Base-by-base conservation (phyloP, 202 grass and related monocot genomes). In the Alloteropsis angusta region DNA sequence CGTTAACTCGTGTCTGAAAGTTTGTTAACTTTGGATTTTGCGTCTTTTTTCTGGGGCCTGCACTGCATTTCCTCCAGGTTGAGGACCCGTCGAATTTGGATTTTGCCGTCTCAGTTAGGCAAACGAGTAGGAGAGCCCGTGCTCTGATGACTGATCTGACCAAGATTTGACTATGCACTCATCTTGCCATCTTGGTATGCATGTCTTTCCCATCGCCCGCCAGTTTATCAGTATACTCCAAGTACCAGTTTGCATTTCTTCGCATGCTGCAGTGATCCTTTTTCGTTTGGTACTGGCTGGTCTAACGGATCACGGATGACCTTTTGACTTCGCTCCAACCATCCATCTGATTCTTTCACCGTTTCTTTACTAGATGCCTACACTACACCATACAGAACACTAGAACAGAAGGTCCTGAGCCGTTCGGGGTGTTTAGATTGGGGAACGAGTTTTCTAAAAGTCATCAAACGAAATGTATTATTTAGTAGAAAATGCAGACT, bases 31-130 rank as follows among this genome's bases (percentile, higher is more conserved):
- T 60, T 79, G 74, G 50, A 79, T 47, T 23, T 26, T 66, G 48
- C 14, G 15, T 0, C 0, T 17, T 64, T 63, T 82, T 83, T 9
- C 32, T 52, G 44, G 23, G 19, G 74, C 56, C 35, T 56, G 72
- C 71, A 56, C 39, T 63, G 84, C 72, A 62, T 75, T 71, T 67
- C 22, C 60, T 35, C 52, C 32, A 60, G 84, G 41, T 57, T 36
- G 30, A 30, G 34, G 58, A 1, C 13, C 66, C 59, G 43, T 66
- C 58, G 10, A 59, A 46, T 48, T 49, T 70, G 43, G 39, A 18
- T 34, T 58, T 45, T 60, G 74, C 44, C 50, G 67, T 38, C 67
- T 75, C 59, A 14, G 59, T 57, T 72, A 54, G 60, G 85, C 74
- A 52, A 59, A 36, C 41, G 4, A 23, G 32, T 54, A 23, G 22